Percentiles rank a stretch among this genome's conserved stretches.
Conservation (phyloP, 768 basidiomycete species). For the Amanita thiersii region DNA sequence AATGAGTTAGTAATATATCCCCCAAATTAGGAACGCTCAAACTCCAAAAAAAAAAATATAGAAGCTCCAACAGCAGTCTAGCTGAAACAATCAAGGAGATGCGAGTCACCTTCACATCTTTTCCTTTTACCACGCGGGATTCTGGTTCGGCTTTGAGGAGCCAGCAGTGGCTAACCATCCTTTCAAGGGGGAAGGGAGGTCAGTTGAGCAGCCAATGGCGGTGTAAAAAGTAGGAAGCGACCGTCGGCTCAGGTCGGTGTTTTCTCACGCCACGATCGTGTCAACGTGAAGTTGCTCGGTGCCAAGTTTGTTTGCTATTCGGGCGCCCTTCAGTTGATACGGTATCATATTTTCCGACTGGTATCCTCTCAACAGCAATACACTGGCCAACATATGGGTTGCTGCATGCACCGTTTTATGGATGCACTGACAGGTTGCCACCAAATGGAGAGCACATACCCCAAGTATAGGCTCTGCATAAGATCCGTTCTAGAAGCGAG, state of each 20-base stretch:
- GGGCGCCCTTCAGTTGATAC: too few relatives aligned
- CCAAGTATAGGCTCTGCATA: too few relatives aligned
- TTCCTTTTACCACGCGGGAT: conserved; percentile 76
- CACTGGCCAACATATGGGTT: too few relatives aligned
- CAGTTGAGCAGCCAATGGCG: conserved; percentile 8
- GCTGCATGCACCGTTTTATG: too few relatives aligned
- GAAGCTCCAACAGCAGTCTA: background rate
- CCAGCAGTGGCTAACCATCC: conserved; percentile 38
- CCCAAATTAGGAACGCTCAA: background rate
- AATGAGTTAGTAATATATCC: conserved; percentile 1
- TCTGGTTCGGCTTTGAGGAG: conserved; percentile 86
- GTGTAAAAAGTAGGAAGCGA: too few relatives aligned
- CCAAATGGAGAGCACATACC: too few relatives aligned
- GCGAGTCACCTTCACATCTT: conserved; percentile 65
- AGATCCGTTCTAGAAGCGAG: too few relatives aligned
- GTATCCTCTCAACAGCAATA: too few relatives aligned
- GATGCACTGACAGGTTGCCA: too few relatives aligned
- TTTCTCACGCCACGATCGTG: conserved; percentile 3
- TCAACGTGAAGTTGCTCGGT: background rate
- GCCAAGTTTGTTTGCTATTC: background rate
- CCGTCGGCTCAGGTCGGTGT: too few relatives aligned
- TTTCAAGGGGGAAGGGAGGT: background rate
- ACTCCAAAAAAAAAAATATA: background rate
- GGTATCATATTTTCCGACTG: too few relatives aligned
- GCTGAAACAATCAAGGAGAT: background rate